Conservation (phyloP, 225 moss, liverwort and hornwort species). For the Pseudisothecium myosuroides region DNA sequence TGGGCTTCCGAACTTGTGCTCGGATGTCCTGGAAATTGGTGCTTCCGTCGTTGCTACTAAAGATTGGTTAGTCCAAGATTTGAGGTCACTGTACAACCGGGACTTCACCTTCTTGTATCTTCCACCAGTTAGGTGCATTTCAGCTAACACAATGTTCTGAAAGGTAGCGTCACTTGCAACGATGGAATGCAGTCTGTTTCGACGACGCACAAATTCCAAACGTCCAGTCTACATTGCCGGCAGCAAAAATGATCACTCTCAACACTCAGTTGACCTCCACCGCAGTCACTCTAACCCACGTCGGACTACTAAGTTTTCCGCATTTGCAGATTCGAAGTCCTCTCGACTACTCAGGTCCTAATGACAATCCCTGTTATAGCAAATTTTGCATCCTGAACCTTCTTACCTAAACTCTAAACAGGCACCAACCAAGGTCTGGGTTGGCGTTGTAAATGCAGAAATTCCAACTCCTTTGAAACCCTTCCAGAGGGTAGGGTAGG, state of each 20-base stretch:
- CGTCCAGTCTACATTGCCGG: neutral
- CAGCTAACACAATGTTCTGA: neutral
- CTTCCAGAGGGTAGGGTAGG: neutral
- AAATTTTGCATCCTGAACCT: neutral
- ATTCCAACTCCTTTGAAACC: neutral
- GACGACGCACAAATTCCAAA: neutral
- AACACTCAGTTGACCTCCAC: neutral
- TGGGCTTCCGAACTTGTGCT: neutral
- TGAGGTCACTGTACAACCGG: slow-evolving; percentile 10
- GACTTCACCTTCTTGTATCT: slow-evolving; percentile 16
- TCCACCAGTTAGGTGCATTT: slow-evolving; percentile 12
- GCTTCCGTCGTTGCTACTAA: slow-evolving; percentile 9
- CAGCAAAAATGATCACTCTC: neutral
- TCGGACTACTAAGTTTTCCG: neutral
- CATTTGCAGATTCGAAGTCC: neutral
- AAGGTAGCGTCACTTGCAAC: neutral
- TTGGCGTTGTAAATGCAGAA: neutral
- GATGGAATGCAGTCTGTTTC: neutral
- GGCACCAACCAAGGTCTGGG: neutral
- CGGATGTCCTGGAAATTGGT: neutral
- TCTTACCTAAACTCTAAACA: neutral
- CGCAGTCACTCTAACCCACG: neutral
- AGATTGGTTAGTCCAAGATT: neutral
- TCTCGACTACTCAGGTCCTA: neutral
- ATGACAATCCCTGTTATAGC: neutral